Percentiles rank a stretch among this genome's conserved stretches.
These are phyloP conservation scores for Sugiyamaella smithiae DNA, from an alignment of 805 yeast species.

Conservation along the genomic window DNA sequence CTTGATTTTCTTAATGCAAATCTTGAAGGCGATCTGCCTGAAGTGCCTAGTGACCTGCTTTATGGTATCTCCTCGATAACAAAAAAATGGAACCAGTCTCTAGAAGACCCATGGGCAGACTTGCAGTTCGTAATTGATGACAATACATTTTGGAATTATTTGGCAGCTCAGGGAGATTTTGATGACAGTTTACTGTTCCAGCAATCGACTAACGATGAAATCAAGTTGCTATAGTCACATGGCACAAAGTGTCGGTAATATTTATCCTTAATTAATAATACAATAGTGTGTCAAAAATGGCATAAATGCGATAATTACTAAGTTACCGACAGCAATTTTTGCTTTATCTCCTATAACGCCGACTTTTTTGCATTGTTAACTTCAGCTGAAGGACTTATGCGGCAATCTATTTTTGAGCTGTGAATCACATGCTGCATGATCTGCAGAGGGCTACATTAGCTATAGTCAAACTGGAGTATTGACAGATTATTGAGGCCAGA, in stretches of 20 bases:
- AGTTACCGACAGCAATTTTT: no score
- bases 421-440: background rate
- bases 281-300: no score
- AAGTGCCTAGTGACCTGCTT: constrained; percentile 4
- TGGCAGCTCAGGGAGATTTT: background rate
- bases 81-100: background rate
- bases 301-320: no score
- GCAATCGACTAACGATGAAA: no score
- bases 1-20: background rate
- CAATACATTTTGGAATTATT: background rate
- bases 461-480: no score
- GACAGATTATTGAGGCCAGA: no score
- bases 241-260: no score
- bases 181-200: background rate
- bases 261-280: no score
- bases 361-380: no score
- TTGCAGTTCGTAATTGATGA: constrained; percentile 1
- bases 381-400: background rate
- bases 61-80: background rate
- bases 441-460: no score
- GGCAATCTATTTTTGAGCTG: background rate
- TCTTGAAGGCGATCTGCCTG: background rate
- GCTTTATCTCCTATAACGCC: no score
- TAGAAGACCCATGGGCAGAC: background rate
- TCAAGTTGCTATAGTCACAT: no score